Base-by-base conservation (phyloP, 2,329 filamentous ascomycete species). In the Penicillium corylophilum region DNA sequence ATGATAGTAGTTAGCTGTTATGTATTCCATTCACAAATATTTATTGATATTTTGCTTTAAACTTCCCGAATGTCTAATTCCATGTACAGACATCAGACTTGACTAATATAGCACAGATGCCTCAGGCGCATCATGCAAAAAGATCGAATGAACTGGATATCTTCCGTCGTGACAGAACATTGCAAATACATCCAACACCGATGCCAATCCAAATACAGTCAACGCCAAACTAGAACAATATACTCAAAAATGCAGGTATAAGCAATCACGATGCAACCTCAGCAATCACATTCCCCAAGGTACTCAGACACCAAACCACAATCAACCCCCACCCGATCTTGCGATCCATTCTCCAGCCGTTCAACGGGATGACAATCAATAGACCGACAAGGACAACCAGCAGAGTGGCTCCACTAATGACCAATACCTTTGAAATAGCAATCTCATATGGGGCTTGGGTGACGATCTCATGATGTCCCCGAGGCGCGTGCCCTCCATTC, bases 401-500 rank as follows among this genome's bases (percentile, higher is more conserved):
- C 57, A 99, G 76, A 2, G 90, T 93, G n/a, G 89, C 80, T 1
- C 90, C 89, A 46, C 87, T 93, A 35, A 99, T 86, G 63, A 96
- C 79, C 56, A 99, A 75, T 3, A 92, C 95, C 23, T 87, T 89
- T 53, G 86, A 90, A 49, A 99, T 87, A 57, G 90, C 82, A 52
- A 99, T 89, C 49, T 85, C 81, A 68, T 96, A 97, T 0, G 89
- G 84, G 60, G 85, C 61, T 5, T 50, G 48, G 3, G 52, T 45
- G 13, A 54, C 33, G 18, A 13, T 8, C 31, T 57, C 50, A 15
- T 53, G 24, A 28, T 48, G 56, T 45, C 26, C 26, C 7, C 49
- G 56, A 15, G n/a, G 38, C 20, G 31, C 54, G 15, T 45, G 59
- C 41, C 29, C 47, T 2, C 62, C 48, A 4, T 87, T 81, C 15